A percentile compares a stretch with the other conserved stretches of the same genome.
Conservation (phyloP, 768 basidiomycete genomes). For the Leccinum truebloodii region DNA sequence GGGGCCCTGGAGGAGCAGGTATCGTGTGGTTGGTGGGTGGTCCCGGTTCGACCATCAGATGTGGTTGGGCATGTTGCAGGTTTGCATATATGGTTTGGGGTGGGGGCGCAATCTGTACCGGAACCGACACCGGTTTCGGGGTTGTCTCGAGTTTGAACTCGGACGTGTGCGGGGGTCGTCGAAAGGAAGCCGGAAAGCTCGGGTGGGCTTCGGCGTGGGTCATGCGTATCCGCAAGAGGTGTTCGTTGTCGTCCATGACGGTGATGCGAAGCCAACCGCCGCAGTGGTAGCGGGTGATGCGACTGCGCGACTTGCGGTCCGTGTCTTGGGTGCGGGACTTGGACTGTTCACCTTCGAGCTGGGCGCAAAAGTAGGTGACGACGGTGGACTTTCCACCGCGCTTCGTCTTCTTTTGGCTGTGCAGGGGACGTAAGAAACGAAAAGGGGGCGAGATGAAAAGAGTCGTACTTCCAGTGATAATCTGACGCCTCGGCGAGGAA, state of each 20-base stretch:
- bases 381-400: constrained; percentile 37
- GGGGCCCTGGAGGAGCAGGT: constrained; percentile 9
- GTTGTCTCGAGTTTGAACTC: constrained; percentile 35
- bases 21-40: constrained; percentile 15
- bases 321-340: constrained; percentile 35
- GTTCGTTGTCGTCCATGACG: constrained; percentile 38
- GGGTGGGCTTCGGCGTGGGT: constrained; percentile 37
- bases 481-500: constrained; percentile 36
- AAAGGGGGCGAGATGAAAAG: not conserved
- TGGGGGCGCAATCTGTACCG: constrained; percentile 10
- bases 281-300: constrained; percentile 36
- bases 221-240: constrained; percentile 37
- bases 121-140: constrained; percentile 24
- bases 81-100: constrained; percentile 27
- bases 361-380: constrained; percentile 37
- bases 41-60: constrained; percentile 22
- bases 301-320: constrained; percentile 36
- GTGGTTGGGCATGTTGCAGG: constrained; percentile 21
- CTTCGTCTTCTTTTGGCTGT: constrained; percentile 37
- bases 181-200: constrained; percentile 34
- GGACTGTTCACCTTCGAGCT: constrained; percentile 36
- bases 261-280: constrained; percentile 38
- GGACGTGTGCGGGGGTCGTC: constrained; percentile 34
- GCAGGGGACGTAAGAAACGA: not conserved
- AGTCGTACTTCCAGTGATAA: constrained; percentile 37